These are phyloP conservation scores for Metschnikowia lunata DNA, from an alignment of 805 yeast genomes.

Conservation along the genomic window DNA sequence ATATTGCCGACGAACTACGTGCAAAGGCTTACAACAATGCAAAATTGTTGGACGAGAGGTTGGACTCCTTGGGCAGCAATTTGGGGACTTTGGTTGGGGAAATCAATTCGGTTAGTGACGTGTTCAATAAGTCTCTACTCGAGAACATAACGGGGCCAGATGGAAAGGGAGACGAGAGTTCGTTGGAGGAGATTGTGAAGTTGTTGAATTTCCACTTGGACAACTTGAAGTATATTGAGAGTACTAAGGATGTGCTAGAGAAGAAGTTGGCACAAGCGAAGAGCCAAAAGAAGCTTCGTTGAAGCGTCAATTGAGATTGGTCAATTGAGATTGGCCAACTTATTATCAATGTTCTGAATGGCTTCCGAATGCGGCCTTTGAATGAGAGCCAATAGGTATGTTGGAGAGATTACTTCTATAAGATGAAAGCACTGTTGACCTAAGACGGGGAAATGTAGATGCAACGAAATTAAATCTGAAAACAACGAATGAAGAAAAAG, in stretches of 20 bases:
- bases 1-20: slow-evolving; percentile 77
- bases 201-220: slow-evolving; percentile 85
- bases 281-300: slow-evolving; percentile 10
- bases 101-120: slow-evolving; percentile 77
- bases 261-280: slow-evolving; percentile 45
- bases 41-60: slow-evolving; percentile 73
- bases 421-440: too few species aligned
- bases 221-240: slow-evolving; percentile 82
- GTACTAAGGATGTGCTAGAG: slow-evolving; percentile 63
- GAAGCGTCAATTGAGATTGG: background rate
- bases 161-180: slow-evolving; percentile 31
- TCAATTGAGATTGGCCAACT: too few species aligned
- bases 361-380: too few species aligned
- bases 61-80: slow-evolving; percentile 74
- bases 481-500: too few species aligned
- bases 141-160: slow-evolving; percentile 15
- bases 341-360: too few species aligned
- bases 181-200: slow-evolving; percentile 68
- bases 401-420: too few species aligned
- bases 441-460: too few species aligned
- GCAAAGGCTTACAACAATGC: slow-evolving; percentile 87
- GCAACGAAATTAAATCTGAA: too few species aligned
- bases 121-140: slow-evolving; percentile 61
- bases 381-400: too few species aligned
- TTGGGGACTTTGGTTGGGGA: slow-evolving; percentile 72